Conservation (phyloP, 140 eudicot genomes). For the Flaveria floridana region DNA sequence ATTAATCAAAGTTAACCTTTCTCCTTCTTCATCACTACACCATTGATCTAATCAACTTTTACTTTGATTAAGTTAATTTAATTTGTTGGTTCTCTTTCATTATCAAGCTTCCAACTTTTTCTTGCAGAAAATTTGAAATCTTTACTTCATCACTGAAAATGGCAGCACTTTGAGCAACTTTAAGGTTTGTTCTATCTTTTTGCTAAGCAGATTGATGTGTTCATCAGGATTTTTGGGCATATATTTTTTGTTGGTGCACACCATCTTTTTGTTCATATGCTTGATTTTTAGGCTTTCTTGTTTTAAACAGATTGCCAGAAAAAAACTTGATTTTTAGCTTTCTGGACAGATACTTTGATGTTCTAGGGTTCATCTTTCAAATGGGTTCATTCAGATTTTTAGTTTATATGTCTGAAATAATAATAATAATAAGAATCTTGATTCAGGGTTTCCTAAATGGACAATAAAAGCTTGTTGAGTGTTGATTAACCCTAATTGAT, state of each 20-base stretch:
- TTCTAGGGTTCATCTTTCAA: slow-evolving; percentile 4
- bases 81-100: slow-evolving; percentile 39
- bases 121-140: slow-evolving; percentile 36
- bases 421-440: slow-evolving; percentile 4
- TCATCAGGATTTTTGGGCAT: background rate
- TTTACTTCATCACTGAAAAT: slow-evolving; percentile 37
- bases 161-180: slow-evolving; percentile 44
- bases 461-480: slow-evolving; percentile 8
- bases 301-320: background rate
- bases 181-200: slow-evolving; percentile 38
- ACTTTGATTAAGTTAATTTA: background rate
- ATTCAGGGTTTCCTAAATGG: slow-evolving; percentile 18
- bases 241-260: slow-evolving; percentile 7
- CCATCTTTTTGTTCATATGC: slow-evolving; percentile 22
- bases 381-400: background rate
- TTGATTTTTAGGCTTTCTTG: slow-evolving; percentile 25
- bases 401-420: background rate
- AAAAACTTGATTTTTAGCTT: background rate
- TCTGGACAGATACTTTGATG: slow-evolving; percentile 2
- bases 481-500: background rate
- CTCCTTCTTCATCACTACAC: slow-evolving; percentile 33
- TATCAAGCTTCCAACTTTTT: slow-evolving; percentile 33
- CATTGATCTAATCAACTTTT: slow-evolving; percentile 32
- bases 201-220: slow-evolving; percentile 6
- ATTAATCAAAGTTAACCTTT: slow-evolving; percentile 34